Conservation (phyloP, 2,329 filamentous ascomycete species). For the Aspergillus melleus region DNA sequence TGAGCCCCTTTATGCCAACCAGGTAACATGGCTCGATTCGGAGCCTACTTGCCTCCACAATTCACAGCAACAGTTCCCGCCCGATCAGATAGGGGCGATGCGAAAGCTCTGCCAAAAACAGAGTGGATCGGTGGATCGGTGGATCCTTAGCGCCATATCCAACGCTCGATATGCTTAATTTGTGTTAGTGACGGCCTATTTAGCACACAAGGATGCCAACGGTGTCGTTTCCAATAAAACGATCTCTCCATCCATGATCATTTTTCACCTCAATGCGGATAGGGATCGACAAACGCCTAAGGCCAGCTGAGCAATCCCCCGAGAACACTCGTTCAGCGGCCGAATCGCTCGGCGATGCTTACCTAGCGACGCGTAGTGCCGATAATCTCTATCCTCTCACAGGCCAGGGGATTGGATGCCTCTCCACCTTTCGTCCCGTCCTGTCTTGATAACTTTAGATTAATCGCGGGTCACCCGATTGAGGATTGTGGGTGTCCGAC, state of each 20-base stretch:
- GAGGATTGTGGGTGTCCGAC: no score
- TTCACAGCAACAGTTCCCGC: not conserved
- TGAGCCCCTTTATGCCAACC: no score
- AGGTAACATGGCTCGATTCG: not conserved
- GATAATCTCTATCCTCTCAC: no score
- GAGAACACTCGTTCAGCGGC: no score
- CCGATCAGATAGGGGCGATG: not conserved
- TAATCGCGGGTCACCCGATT: no score
- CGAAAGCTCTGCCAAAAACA: not conserved
- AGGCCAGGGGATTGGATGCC: no score
- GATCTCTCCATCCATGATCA: not conserved
- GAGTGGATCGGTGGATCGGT: not conserved
- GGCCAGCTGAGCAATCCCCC: no score
- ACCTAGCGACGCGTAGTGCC: no score
- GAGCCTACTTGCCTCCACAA: not conserved
- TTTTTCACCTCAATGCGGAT: not conserved
- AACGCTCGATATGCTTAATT: not conserved
- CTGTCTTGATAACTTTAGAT: no score
- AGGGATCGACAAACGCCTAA: no score
- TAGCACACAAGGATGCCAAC: not conserved
- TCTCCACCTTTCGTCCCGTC: no score
- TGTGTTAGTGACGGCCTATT: not conserved
- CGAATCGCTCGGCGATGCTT: no score
- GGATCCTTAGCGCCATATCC: not conserved
- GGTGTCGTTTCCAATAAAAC: not conserved